Conservation (phyloP, 1,284 basidiomycete species). For the Ceratobasidium sp. region DNA sequence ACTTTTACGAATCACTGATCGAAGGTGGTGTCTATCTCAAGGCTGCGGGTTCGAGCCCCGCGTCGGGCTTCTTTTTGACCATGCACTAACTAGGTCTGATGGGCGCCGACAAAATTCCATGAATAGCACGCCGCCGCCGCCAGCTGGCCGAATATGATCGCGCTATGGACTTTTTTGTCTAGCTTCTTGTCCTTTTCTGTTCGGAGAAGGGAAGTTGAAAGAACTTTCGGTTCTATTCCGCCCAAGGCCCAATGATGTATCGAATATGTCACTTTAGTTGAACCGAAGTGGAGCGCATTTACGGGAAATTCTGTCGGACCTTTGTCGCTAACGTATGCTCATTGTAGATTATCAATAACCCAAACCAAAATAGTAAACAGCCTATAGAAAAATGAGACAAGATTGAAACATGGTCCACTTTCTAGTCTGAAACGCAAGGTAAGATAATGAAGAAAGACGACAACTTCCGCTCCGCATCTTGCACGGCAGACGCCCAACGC, state of each 20-base stretch:
- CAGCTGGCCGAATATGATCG: not conserved
- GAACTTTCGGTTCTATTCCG: not conserved
- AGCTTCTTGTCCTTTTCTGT: not conserved
- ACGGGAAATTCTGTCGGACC: not conserved
- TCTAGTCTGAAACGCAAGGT: not conserved
- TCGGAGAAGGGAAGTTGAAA: not conserved
- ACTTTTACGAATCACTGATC: constrained; percentile 38
- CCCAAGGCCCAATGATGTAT: not conserved
- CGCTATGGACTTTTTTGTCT: not conserved
- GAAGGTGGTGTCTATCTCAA: constrained; percentile 29
- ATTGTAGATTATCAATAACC: not conserved
- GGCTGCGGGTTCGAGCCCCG: constrained; percentile 47
- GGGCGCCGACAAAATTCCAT: constrained; percentile 2
- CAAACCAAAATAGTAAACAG: not conserved
- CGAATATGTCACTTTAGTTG: not conserved
- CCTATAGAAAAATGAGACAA: constrained; percentile 6
- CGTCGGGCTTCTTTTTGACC: constrained; percentile 40
- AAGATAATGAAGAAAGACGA: no score
- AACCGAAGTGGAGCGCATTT: not conserved
- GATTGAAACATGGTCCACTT: not conserved
- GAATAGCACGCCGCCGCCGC: constrained; percentile 1
- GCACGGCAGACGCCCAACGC: not conserved
- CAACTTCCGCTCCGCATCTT: no score
- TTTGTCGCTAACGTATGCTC: not conserved
- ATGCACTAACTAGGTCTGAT: not conserved